Percentiles rank a stretch among this genome's conserved stretches.
Evolutionary conservation across 331 rosid genomes (phyloP).

Genomic region (Quercus lobata): DNA sequence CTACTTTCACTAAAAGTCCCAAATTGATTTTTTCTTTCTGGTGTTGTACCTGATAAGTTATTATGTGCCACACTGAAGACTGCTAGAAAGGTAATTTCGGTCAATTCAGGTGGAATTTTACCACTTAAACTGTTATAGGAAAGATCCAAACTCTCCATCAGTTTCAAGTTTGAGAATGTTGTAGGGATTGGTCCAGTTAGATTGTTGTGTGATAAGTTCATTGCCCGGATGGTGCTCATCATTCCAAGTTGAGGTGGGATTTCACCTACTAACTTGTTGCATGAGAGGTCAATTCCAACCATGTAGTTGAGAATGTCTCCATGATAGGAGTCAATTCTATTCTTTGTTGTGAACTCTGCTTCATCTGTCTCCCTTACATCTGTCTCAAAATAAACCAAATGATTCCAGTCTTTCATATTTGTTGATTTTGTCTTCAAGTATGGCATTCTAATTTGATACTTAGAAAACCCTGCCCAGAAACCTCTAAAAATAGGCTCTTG

Average conservation of each 20-base stretch:
- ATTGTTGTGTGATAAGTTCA: conserved; percentile 15
- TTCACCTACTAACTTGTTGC: not conserved
- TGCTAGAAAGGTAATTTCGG: not conserved
- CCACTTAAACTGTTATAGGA: too few relatives aligned
- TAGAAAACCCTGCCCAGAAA: rapidly evolving
- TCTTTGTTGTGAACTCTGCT: not conserved
- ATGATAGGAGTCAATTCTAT: not conserved
- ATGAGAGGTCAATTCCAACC: not conserved
- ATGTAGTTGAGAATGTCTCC: not conserved
- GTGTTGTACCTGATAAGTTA: too few relatives aligned
- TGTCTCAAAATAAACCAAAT: rapidly evolving
- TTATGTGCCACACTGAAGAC: not conserved
- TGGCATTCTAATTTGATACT: rapidly evolving
- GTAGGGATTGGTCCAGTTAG: not conserved
- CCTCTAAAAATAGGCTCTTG: rapidly evolving
- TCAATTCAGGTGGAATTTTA: not conserved
- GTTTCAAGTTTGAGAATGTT: not conserved
- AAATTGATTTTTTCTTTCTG: too few relatives aligned
- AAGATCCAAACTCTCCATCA: not conserved
- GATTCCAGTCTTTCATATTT: too few relatives aligned
- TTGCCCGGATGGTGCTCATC: not conserved
- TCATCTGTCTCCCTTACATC: rapidly evolving
- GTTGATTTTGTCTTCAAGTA: too few relatives aligned
- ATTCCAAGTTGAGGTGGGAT: not conserved
- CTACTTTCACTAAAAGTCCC: not conserved